Evolutionary conservation across 306 rosid genomes (phyloP).

Genomic region (Pterocarpus santalinus): DNA sequence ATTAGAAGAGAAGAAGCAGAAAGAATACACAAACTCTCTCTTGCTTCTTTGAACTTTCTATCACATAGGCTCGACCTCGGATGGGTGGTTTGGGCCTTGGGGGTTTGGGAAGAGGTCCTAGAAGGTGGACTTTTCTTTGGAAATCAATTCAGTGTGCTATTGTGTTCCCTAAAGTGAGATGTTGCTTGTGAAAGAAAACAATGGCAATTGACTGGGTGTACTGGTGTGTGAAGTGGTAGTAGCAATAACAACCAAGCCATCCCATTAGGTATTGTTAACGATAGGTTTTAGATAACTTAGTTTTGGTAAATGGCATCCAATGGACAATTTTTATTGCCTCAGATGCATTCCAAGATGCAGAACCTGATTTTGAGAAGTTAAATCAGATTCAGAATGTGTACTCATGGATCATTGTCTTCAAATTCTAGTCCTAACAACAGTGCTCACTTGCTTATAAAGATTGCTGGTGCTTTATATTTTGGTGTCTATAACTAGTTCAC

Average conservation of each 20-base stretch:
- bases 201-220: conserved; percentile 10
- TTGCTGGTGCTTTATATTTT: neutral
- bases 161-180: neutral
- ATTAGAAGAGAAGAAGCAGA: neutral
- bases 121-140: neutral
- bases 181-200: neutral
- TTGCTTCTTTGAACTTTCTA: neutral
- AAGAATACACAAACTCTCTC: neutral
- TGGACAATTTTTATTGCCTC: neutral
- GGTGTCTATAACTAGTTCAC: too few relatives aligned
- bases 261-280: neutral
- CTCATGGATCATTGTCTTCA: neutral
- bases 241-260: neutral
- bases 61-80: too few relatives aligned
- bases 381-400: neutral
- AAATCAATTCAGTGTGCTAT: neutral
- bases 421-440: neutral
- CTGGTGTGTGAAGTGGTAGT: neutral
- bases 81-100: neutral
- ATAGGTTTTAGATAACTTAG: neutral
- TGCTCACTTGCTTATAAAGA: neutral
- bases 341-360: neutral
- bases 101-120: neutral
- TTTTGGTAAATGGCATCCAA: neutral
- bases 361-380: neutral